Evolutionary conservation across 2,329 filamentous ascomycete genomes (phyloP), one percentile per base, ranked within the genome.

Genomic region (Fusarium penzigii): DNA sequence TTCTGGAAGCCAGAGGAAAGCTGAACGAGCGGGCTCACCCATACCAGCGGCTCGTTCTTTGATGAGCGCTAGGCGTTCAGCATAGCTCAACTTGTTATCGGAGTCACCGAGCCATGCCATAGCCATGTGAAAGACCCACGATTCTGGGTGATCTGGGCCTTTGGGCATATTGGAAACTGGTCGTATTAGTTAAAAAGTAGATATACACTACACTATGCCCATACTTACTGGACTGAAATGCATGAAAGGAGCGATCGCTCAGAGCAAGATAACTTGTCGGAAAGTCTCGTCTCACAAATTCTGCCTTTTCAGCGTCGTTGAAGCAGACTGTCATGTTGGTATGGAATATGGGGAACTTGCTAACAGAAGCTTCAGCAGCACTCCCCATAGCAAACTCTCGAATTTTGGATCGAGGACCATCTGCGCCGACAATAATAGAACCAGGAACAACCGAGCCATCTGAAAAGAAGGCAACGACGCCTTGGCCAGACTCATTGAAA

Each of bases 311-410:
- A 6, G 57, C 57, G 29, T 62, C 58, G 3, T 57, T 32, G 42
- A 51, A 62, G 42, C 59, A 62, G 29, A 62, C 59, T 0, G 58
- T 62, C 59, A 62, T 62, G 47, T 62, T 62, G 10, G 59, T 62
- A 10, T 62, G 59, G 51, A 62, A 62, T 34, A 62, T 62, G 43
- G 59, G 59, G 16, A 62, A 62, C 42, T 56, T 62, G 49, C 53
- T 59, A 14, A 61, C 56, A 7, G 59, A 51, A 1, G 59, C 59
- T 9, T 62, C 58, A 1, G 39, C 46, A 12, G 49, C 46, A 4
- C 50, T 54, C 12, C 56, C 59, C 39, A 62, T 56, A 12, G 58
- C 58, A 39, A 62, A 52, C 42, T 62, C 57, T 32, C 59, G 52
- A 10, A 56, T 53, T 25, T 49, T 62, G 42, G 59, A 62, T 12